Conservation (phyloP, 2,329 filamentous ascomycete genomes). For the Diaporthe ilicicola region DNA sequence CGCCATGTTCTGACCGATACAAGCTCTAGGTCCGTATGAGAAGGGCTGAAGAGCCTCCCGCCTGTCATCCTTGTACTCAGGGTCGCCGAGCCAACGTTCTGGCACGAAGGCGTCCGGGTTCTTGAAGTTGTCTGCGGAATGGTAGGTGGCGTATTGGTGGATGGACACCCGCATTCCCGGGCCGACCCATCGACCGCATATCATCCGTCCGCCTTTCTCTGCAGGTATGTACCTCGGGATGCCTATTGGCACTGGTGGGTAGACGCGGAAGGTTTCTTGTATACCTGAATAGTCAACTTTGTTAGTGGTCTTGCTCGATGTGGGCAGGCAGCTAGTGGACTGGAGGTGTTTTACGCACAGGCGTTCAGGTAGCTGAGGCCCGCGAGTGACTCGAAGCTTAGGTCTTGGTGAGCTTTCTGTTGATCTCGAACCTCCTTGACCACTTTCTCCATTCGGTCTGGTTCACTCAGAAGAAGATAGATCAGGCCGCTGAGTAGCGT, state of each 20-base stretch:
- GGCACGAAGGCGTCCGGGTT: slow-evolving; percentile 56
- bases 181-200: slow-evolving; percentile 43
- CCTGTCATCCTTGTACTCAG: slow-evolving; percentile 37
- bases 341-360: background rate
- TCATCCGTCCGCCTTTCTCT: slow-evolving; percentile 42
- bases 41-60: slow-evolving; percentile 42
- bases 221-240: slow-evolving; percentile 38
- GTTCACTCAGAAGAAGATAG: slow-evolving; percentile 20
- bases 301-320: background rate
- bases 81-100: slow-evolving; percentile 52
- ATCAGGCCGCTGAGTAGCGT: slow-evolving; percentile 16
- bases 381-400: slow-evolving; percentile 24
- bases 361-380: slow-evolving; percentile 22
- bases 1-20: slow-evolving; percentile 49
- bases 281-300: slow-evolving; percentile 1
- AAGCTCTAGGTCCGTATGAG: slow-evolving; percentile 41
- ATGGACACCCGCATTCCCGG: slow-evolving; percentile 50
- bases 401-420: background rate
- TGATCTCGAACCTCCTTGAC: slow-evolving; percentile 13
- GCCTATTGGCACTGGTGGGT: slow-evolving; percentile 42
- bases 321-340: background rate
- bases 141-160: slow-evolving; percentile 54
- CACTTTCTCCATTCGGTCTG: background rate
- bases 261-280: slow-evolving; percentile 46
- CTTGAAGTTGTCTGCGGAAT: slow-evolving; percentile 52